Evolutionary conservation across 2,329 filamentous ascomycete genomes (phyloP), one percentile per base, ranked within the genome.

Genomic region (Fonsecaea multimorphosa): DNA sequence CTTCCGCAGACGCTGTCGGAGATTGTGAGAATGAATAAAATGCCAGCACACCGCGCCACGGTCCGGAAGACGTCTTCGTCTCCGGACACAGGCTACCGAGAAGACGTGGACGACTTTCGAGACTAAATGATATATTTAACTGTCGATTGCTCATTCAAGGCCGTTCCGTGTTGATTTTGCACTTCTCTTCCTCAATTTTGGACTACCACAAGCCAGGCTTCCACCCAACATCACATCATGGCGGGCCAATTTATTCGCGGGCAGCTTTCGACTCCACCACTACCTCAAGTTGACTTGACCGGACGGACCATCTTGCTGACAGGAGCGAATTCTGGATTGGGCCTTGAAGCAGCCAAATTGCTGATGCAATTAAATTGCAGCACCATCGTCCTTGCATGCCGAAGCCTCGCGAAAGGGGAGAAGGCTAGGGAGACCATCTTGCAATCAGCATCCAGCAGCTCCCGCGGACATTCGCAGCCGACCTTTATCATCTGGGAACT

Each of bases 311-410:
- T 81, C n/a, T 77, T 83, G 40, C 71, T 83, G 31, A 83, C 80
- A 0, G 81, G 81, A 29, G 69, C 78, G 36, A 83, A 83, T 68
- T 74, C 75, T 4, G 81, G 81, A 1, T 73, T 82, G 0, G 81
- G 81, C 4, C 71, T 79, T 5, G 80, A 82, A 72, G 78, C 80
- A 53, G 77, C 79, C 7, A 75, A 75, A 8, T 76, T 82, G 1
- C 79, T 76, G 4, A 78, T 80, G 14, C 77, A 79, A 22, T 53
- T 69, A 22, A 77, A 76, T 57, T 82, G 82, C 9, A 53, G 73
- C 6, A 73, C 76, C 7, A 81, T 85, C 69, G 83, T 80, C 72
- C 77, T 85, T 16, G 78, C 73, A 31, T 81, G 77, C 19, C 74
- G 78, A 32, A 74, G 76, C 7, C 36, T 74, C 0, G 14, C 67